Evolutionary conservation across 2,329 filamentous ascomycete genomes (phyloP), one percentile per base, ranked within the genome.

Genomic region (Sporothrix schenckii): DNA sequence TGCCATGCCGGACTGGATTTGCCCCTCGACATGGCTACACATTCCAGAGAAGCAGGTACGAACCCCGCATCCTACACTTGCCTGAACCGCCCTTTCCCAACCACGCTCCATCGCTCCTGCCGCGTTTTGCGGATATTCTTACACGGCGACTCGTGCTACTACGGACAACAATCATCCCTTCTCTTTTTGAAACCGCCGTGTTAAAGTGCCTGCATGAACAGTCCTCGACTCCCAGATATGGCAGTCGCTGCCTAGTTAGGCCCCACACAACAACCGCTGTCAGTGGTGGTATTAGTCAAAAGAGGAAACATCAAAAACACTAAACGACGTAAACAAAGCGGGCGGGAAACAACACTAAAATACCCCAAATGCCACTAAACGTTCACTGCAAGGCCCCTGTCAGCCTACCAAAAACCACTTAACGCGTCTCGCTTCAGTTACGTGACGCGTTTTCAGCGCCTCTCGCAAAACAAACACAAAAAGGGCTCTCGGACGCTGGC

Each of bases 21-120:
- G 30, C 50, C 30, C 50, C 66, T 58, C 34, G 52, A 58, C 41
- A 68, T 47, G 39, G 56, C 34, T 10, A 6, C 7, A 16, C 66
- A 68, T 68, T 56, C 66, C 66, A 56, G 39, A 56, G 34, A 56
- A 47, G 67, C n/a, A 68, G 58, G 60, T 65, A 71, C 44, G 66
- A 56, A 68, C 66, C 69, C 69, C 66, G 69, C 69, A 69, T 60
- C 60, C 19, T 34, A 39, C 21, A 34, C 30, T 10, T 14, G n/a
- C 21, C 21, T 4, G 11, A 19, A 13, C 16, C 54, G 16, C 39
- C 7, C 19, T 34, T 34, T 34, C 44, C 53, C 44, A 39, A 53
- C 67, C 56, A 60, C 50, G 30, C 66, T 13, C 41, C 24, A 24
- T 53, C 67, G 54, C 56, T 9, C 63, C 63, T 66, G 63, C 63